A percentile compares a stretch with the other conserved stretches of the same genome.
phyloP scores from a whole-genome alignment of 139 green algal species.

The Microglena sp. region DNA sequence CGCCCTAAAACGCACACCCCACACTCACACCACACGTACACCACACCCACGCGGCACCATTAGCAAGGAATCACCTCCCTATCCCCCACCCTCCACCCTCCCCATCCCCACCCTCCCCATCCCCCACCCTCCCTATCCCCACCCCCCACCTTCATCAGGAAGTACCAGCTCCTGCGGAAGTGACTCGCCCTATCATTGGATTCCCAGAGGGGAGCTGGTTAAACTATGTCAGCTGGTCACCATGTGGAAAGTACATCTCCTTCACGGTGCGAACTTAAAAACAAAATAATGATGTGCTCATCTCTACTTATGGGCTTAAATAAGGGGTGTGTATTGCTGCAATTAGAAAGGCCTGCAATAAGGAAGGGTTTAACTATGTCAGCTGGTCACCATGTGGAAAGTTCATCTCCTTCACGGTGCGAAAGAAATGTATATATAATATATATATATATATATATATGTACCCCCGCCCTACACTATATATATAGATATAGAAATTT shows the following conservation, averaged over 20 bases:
- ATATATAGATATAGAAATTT: too few species aligned
- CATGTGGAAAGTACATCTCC: constrained; percentile 56
- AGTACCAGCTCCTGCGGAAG: constrained; percentile 30
- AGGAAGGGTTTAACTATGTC: constrained; percentile 60
- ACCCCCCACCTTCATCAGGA: constrained; percentile 14
- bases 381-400: constrained; percentile 67
- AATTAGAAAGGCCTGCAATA: too few species aligned
- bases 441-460: too few species aligned
- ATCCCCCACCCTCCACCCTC: too few species aligned
- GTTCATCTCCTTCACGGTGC: constrained; percentile 75
- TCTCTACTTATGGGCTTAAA: background rate
- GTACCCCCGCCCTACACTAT: too few species aligned
- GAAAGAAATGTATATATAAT: constrained; percentile 46
- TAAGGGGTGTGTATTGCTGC: too few species aligned
- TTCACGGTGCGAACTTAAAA: constrained; percentile 83
- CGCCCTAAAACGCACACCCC: too few species aligned
- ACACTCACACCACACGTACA: too few species aligned
- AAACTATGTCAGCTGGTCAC: constrained; percentile 73
- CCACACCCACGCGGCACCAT: too few species aligned
- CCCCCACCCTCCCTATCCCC: too few species aligned
- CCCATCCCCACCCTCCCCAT: too few species aligned
- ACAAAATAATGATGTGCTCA: constrained; percentile 18
- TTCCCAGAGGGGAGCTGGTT: constrained; percentile 57
- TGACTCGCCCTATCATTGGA: constrained; percentile 40
- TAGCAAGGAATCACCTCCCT: too few species aligned